phyloP scores from a whole-genome alignment of 371 early-diverging fungal genomes.

The Mortierella sp. region DNA sequence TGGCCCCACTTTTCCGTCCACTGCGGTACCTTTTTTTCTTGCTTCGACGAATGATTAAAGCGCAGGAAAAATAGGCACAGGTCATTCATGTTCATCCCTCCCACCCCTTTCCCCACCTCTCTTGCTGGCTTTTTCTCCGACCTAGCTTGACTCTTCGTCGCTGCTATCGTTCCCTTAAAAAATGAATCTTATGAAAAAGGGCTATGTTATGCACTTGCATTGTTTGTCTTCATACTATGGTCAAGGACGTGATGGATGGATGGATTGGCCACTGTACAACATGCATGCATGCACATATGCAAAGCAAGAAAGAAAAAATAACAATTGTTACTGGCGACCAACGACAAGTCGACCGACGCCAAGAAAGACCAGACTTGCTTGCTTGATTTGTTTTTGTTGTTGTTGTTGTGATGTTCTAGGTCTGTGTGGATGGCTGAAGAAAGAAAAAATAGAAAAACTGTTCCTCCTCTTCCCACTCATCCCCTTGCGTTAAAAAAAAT shows the following conservation, averaged over 20 bases:
- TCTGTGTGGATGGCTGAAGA: not conserved
- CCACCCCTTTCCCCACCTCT: not conserved
- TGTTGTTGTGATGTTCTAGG: not conserved
- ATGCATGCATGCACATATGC: not conserved
- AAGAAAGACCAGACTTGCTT: not conserved
- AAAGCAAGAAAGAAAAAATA: not conserved
- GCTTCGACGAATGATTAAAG: too few relatives aligned
- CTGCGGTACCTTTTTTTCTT: too few relatives aligned
- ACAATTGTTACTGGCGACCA: not conserved
- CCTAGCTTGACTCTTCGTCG: not conserved
- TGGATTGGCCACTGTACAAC: not conserved
- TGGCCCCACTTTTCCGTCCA: not conserved
- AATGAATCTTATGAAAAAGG: not conserved
- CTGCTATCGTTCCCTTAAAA: not conserved
- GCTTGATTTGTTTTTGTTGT: not conserved
- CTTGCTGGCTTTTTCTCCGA: not conserved
- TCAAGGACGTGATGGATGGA: not conserved
- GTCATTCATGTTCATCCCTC: slow-evolving; percentile 3
- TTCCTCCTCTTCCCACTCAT: not conserved
- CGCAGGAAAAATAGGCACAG: not conserved
- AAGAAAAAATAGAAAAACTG: not conserved
- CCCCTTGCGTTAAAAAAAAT: not conserved
- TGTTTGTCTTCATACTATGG: not conserved
- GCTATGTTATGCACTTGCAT: not conserved
- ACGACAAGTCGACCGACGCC: not conserved